Conservation (phyloP, 2,329 filamentous ascomycete species). For the Penicillium sp. region DNA sequence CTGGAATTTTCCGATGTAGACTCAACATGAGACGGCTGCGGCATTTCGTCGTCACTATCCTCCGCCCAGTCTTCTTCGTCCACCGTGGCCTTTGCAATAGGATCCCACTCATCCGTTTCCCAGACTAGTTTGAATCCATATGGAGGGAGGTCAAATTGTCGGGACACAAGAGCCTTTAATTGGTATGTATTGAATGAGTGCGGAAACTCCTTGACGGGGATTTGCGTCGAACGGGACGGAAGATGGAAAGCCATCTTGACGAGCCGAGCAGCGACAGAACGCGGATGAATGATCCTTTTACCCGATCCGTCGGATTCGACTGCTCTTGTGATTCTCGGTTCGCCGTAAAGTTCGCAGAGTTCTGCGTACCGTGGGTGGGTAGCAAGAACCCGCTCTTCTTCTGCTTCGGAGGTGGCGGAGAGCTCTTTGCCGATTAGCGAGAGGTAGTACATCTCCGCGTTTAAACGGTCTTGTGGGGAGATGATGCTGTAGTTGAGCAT, state of each 20-base stretch:
- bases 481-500: conserved; percentile 63
- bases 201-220: conserved; percentile 59
- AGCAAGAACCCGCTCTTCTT: conserved; percentile 55
- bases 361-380: conserved; percentile 70
- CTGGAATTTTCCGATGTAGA: conserved; percentile 38
- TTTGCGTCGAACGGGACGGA: not conserved
- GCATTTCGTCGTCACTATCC: conserved; percentile 36
- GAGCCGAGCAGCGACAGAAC: conserved; percentile 78
- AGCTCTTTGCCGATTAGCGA: conserved; percentile 78
- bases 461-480: conserved; percentile 70
- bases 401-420: conserved; percentile 37
- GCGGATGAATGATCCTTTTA: conserved; percentile 59
- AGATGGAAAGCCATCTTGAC: conserved; percentile 63
- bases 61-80: conserved; percentile 54
- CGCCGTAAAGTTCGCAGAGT: conserved; percentile 74
- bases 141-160: conserved; percentile 65
- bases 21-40: not conserved
- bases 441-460: conserved; percentile 93
- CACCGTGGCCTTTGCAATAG: conserved; percentile 63
- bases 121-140: conserved; percentile 69
- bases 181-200: conserved; percentile 77
- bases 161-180: conserved; percentile 74
- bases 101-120: conserved; percentile 91
- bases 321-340: conserved; percentile 62
- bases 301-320: conserved; percentile 36